These are phyloP conservation scores for Mortierella antarctica DNA, from an alignment of 192 early-diverging fungal species.

Conservation along the genomic window DNA sequence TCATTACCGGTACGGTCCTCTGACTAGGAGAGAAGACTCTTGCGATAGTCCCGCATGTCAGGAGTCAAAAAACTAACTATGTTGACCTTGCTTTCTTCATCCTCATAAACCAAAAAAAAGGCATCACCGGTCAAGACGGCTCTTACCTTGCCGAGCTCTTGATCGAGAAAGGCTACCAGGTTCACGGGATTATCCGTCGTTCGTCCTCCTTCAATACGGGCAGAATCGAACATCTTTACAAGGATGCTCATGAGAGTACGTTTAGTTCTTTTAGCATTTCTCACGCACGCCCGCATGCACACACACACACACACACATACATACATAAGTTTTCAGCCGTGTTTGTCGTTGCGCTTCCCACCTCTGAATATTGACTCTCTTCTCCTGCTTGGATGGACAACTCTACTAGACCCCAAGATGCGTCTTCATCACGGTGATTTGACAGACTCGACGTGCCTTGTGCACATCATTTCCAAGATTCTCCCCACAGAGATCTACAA, in stretches of 20 bases:
- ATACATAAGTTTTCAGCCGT: background rate
- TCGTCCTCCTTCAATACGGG: constrained; percentile 87
- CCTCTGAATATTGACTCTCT: background rate
- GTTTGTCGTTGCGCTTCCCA: background rate
- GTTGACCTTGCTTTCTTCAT: background rate
- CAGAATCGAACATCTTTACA: constrained; percentile 80
- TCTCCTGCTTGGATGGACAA: background rate
- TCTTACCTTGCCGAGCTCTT: constrained; percentile 81
- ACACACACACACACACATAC: background rate
- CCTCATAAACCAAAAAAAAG: constrained; percentile 24
- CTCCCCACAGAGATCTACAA: constrained; percentile 84
- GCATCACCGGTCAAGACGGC: constrained; percentile 85
- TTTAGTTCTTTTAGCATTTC: background rate
- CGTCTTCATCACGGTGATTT: constrained; percentile 84
- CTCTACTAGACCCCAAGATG: constrained; percentile 64
- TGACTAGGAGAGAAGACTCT: background rate
- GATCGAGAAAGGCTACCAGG: constrained; percentile 77
- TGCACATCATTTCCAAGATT: constrained; percentile 77
- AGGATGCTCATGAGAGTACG: constrained; percentile 73
- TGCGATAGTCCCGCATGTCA: too few species aligned
- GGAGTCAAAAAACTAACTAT: too few species aligned
- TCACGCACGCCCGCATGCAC: too few species aligned
- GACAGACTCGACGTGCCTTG: constrained; percentile 81
- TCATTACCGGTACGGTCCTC: constrained; percentile 64
- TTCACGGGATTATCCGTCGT: constrained; percentile 82